Conservation (phyloP, 257 asterid genomes). For the Petunia secreta region DNA sequence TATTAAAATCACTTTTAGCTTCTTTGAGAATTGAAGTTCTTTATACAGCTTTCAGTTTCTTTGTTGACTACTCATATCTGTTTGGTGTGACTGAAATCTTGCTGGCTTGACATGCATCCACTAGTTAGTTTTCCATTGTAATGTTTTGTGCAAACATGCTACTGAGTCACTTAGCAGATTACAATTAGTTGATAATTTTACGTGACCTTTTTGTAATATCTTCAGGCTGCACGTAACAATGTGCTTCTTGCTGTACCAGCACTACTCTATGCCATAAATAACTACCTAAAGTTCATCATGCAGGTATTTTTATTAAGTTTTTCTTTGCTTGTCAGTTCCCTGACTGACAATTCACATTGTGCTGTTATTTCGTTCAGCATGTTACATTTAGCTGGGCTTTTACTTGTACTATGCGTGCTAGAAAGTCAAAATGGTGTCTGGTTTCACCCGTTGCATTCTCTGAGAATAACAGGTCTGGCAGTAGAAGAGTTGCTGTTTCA, state of each 20-base stretch:
- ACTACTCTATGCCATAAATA: conserved; percentile 87
- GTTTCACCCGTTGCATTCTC: conserved; percentile 1
- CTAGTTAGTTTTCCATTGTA: conserved; percentile 24
- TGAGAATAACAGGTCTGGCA: conserved; percentile 7
- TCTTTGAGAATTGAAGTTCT: conserved; percentile 3
- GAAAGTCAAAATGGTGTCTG: background rate
- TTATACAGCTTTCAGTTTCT: conserved; percentile 12
- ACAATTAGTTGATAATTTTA: background rate
- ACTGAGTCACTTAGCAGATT: background rate
- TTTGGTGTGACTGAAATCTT: conserved; percentile 18
- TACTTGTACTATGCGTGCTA: background rate
- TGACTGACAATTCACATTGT: background rate
- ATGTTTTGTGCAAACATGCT: conserved; percentile 11
- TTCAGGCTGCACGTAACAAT: conserved; percentile 92
- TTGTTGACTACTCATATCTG: background rate
- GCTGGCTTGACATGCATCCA: conserved; percentile 11
- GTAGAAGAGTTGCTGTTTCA: background rate
- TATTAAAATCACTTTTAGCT: background rate
- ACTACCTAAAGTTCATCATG: conserved; percentile 88
- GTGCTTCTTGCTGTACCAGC: conserved; percentile 92
- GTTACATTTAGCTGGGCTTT: background rate
- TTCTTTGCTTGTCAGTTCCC: conserved; percentile 10
- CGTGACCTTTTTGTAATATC: conserved; percentile 27
- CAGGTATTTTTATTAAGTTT: conserved; percentile 57
- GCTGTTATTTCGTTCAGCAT: background rate